Evolutionary conservation across 1,284 basidiomycete genomes (phyloP).

Genomic region (Trichosporon asahii): DNA sequence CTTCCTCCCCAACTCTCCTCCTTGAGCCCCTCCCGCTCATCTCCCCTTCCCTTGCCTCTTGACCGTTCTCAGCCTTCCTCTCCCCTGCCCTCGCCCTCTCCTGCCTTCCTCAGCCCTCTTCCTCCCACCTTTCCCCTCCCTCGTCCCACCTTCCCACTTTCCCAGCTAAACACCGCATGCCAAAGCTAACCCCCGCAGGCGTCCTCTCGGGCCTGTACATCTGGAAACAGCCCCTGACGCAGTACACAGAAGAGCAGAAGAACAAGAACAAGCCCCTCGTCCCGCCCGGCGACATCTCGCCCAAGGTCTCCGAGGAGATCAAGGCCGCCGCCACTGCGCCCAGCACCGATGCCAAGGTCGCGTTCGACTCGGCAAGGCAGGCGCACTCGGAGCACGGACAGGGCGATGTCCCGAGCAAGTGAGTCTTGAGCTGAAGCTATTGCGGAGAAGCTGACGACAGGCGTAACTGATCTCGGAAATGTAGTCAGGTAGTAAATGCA

Average conservation of each 20-base stretch:
- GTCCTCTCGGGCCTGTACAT: conserved; percentile 39
- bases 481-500: too few relatives aligned
- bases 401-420: background rate
- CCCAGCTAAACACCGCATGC: too few relatives aligned
- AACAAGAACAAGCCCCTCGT: background rate
- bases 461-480: too few relatives aligned
- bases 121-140: too few relatives aligned
- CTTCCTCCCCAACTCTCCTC: background rate
- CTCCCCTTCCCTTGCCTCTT: background rate
- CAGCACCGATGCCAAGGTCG: background rate
- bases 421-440: too few relatives aligned
- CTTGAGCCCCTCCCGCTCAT: background rate
- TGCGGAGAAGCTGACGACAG: background rate
- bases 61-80: background rate
- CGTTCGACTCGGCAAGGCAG: too few relatives aligned
- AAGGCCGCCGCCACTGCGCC: background rate
- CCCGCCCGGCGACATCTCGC: background rate
- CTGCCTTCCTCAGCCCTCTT: background rate
- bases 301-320: background rate
- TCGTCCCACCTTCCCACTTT: too few relatives aligned
- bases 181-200: conserved; percentile 28
- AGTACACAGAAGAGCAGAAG: conserved; percentile 14
- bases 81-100: background rate
- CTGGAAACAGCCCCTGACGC: conserved; percentile 36
- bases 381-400: too few relatives aligned